Conservation (phyloP, 441 rosid species). For the Gossypium schwendimanii region DNA sequence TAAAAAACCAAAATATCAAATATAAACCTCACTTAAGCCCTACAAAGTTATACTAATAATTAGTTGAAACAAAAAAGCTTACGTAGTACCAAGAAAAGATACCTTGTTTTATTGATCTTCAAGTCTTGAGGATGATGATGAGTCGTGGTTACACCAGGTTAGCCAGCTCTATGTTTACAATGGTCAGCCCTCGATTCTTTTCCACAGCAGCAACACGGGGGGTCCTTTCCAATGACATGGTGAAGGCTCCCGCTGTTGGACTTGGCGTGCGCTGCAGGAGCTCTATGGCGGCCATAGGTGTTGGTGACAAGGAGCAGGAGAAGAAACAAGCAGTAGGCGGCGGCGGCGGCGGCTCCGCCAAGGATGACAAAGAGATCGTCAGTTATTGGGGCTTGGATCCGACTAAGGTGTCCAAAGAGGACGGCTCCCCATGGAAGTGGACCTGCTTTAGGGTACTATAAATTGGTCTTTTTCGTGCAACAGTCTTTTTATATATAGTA, state of each 20-base stretch:
- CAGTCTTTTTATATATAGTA: not conserved
- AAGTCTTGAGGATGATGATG: not conserved
- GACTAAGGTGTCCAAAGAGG: not conserved
- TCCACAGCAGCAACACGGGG: not conserved
- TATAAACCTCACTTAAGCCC: not conserved
- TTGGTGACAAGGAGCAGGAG: not conserved
- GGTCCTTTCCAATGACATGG: not conserved
- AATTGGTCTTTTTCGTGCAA: not conserved
- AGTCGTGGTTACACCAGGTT: not conserved
- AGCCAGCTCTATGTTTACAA: not conserved
- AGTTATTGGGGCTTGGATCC: conserved; percentile 8
- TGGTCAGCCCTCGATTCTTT: not conserved
- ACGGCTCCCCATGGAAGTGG: conserved; percentile 1
- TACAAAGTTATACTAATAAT: not conserved
- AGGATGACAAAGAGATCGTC: not conserved
- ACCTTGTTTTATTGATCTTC: not conserved
- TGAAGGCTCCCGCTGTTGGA: not conserved
- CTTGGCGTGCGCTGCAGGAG: not conserved
- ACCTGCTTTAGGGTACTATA: not conserved
- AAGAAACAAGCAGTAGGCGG: not conserved
- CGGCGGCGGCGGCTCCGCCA: not conserved
- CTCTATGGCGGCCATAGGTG: not conserved
- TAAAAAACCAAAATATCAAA: no score
- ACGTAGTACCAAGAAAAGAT: not conserved
- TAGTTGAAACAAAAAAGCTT: not conserved